Evolutionary conservation across 2,329 filamentous ascomycete species (phyloP).

Genomic region (Magnaporthiopsis rhizophila): DNA sequence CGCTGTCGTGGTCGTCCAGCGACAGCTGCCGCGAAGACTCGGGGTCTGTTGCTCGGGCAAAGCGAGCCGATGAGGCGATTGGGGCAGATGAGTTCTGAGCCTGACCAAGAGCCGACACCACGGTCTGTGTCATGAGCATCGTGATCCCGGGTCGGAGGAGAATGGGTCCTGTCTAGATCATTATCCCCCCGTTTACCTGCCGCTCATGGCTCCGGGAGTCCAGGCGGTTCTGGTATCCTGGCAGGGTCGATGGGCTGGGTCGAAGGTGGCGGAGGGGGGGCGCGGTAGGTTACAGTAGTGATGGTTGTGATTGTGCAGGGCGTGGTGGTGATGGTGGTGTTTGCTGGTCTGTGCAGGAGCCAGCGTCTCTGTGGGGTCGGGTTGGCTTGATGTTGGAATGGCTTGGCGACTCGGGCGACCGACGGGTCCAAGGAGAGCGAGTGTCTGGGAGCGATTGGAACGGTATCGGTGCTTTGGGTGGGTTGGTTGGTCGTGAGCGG

Average conservation of each 20-base stretch:
- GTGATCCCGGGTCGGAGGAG: constrained; percentile 25
- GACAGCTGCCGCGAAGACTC: neutral
- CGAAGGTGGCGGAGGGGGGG: neutral
- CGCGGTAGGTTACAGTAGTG: neutral
- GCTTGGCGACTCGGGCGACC: neutral
- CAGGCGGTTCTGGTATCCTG: neutral
- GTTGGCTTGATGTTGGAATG: neutral
- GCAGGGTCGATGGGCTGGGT: neutral
- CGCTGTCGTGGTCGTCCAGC: constrained; percentile 6
- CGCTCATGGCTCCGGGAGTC: neutral
- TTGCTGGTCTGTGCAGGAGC: neutral
- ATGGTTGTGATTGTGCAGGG: neutral
- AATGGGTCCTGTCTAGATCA: constrained; percentile 7
- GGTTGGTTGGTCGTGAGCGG: neutral
- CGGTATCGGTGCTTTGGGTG: neutral
- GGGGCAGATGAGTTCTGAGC: constrained; percentile 28
- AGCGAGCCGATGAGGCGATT: constrained; percentile 5
- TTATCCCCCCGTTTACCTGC: constrained; percentile 5
- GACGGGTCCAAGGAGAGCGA: neutral
- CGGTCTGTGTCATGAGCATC: constrained; percentile 47
- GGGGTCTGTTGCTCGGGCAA: constrained; percentile 8
- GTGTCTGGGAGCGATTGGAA: neutral
- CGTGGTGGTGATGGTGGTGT: neutral
- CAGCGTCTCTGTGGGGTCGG: neutral
- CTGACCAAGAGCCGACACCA: constrained; percentile 36